Evolutionary conservation across 768 basidiomycete genomes (phyloP).

Genomic region (Boletus reticulatus): DNA sequence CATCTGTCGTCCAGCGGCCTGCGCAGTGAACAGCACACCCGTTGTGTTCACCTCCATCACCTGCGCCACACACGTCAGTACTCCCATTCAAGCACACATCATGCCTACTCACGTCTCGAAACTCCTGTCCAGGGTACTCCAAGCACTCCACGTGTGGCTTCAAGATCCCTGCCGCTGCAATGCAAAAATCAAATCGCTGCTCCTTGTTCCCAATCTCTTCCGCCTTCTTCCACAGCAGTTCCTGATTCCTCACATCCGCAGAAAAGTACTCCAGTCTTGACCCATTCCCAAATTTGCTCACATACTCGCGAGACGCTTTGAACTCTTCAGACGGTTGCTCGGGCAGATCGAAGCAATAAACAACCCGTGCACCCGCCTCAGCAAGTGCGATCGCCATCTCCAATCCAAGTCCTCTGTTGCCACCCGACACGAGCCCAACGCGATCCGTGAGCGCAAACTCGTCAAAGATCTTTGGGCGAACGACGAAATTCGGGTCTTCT

Average conservation of each 20-base stretch:
- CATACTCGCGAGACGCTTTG: slow-evolving; percentile 50
- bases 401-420: slow-evolving; percentile 71
- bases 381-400: slow-evolving; percentile 76
- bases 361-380: slow-evolving; percentile 67
- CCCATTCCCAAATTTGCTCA: slow-evolving; percentile 41
- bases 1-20: slow-evolving; percentile 62
- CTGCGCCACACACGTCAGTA: slow-evolving; percentile 30
- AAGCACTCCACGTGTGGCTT: slow-evolving; percentile 59
- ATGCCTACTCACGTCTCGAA: slow-evolving; percentile 48
- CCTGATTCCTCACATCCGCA: slow-evolving; percentile 66
- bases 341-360: slow-evolving; percentile 71
- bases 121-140: slow-evolving; percentile 63
- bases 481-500: slow-evolving; percentile 30
- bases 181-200: slow-evolving; percentile 68
- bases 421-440: slow-evolving; percentile 63
- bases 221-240: slow-evolving; percentile 52
- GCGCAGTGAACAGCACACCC: slow-evolving; percentile 59
- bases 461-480: slow-evolving; percentile 52
- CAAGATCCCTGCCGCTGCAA: slow-evolving; percentile 77
- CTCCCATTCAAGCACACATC: too few relatives aligned
- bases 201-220: slow-evolving; percentile 64
- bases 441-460: slow-evolving; percentile 58
- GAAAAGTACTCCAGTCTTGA: slow-evolving; percentile 58
- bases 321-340: slow-evolving; percentile 56
- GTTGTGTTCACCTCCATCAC: slow-evolving; percentile 66